Base-by-base conservation (phyloP, 1,284 basidiomycete genomes). In the Leccinum fallax region DNA sequence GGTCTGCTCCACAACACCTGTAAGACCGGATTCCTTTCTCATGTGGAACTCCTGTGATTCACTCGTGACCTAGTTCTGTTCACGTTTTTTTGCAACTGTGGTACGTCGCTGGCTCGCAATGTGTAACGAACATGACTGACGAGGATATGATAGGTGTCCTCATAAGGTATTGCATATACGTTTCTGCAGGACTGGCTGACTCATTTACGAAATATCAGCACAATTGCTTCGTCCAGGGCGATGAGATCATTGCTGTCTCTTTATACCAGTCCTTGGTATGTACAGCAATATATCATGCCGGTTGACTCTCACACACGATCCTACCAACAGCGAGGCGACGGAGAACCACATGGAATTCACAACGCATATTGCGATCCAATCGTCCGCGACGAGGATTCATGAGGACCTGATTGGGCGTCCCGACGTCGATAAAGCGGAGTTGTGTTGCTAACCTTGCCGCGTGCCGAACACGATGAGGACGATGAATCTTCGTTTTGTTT, bases 331-430 rank as follows among this genome's bases (percentile, higher is more conserved):
- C 16, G 26, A 52, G 10, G 2, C 21, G 15, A 4, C 2, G 19
- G 57, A 57, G 15, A 59, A 24, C 15, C 11, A 56, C 30, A 4
- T 55, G 10, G 55, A 55, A 5, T 46, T 70, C 4, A 67, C 69
- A 5, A 70, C 64, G 3, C 64, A 67, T 2, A 67, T 70, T 13
- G 52, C 2, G 28, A 9, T 68, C 7, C 57, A 38, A 3, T 34
- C 43, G 2, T 19, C n/a, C 30, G 5, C 28, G 28, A 52, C 57
- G 16, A 30, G 26, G 24, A 30, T 30, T 11, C 8, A 30, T 6
- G 51, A 52, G 2, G 26, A 28, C 28, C 13, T 4, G 24, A 16
- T 16, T 24, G 15, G 3, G 15, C 48, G 1, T 9, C 15, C 13
- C 24, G 7, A 15, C 3, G 4, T 49, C 24, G 43, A 53, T 16